Conservation (phyloP, 2,329 filamentous ascomycete species). For the Fusarium dimerum region DNA sequence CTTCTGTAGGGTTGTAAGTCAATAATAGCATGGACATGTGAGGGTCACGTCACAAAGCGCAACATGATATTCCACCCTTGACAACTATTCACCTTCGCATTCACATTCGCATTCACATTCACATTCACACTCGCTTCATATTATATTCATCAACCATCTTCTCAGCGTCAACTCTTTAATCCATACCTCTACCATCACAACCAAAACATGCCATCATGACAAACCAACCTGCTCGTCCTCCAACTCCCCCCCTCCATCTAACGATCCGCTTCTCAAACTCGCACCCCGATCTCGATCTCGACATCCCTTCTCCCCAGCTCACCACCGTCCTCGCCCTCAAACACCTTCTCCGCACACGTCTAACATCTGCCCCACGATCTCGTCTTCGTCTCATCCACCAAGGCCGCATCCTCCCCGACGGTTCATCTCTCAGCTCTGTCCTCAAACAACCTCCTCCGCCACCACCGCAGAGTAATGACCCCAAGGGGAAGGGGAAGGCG, state of each 20-base stretch:
- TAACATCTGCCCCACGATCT: conserved; percentile 58
- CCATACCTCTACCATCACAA: background rate
- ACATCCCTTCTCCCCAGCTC: conserved; percentile 66
- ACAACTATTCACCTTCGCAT: background rate
- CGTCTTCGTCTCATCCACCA: conserved; percentile 88
- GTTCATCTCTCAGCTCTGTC: conserved; percentile 65
- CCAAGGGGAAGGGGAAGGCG: conserved; percentile 60
- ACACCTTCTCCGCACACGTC: conserved; percentile 72
- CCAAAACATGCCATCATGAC: conserved; percentile 32
- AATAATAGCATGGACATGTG: conserved; percentile 8
- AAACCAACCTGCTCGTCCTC: conserved; percentile 18
- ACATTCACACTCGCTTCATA: background rate
- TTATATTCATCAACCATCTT: no score
- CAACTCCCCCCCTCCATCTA: conserved; percentile 61
- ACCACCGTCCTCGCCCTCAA: conserved; percentile 81
- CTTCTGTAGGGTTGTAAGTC: conserved; percentile 8
- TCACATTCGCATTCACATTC: conserved; percentile 2
- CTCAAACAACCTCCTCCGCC: conserved; percentile 65
- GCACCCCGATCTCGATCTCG: conserved; percentile 78
- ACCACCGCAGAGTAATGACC: conserved; percentile 42
- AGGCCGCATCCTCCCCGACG: conserved; percentile 81
- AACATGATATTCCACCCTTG: conserved; percentile 6
- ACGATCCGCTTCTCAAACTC: conserved; percentile 90
- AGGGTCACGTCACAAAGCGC: conserved; percentile 19
- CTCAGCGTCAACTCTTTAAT: background rate